Evolutionary conservation across 2,329 filamentous ascomycete genomes (phyloP), one percentile per base, ranked within the genome.

Genomic region (Aureobasidium sp.): DNA sequence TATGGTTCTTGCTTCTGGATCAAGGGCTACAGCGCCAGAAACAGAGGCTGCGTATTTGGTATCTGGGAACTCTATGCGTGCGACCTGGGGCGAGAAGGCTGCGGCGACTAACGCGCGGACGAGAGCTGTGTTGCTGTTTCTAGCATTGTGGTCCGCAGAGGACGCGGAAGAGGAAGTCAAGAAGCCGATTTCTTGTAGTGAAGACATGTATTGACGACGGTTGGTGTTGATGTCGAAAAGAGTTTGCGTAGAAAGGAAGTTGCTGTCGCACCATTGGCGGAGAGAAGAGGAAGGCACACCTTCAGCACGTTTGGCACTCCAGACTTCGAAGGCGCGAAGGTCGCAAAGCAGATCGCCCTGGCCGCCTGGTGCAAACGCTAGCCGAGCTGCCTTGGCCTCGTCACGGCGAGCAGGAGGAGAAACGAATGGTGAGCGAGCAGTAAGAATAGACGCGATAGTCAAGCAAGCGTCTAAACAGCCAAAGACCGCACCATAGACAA

Each of bases 401-500:
- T 96, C 91, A 21, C 94, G 84, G 71, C 87, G 92, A 30, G 94
- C 88, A 21, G 87, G 84, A 0, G 93, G 92, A 0, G 89, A 89
- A 3, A 96, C 75, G 71, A 99, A 99, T 0, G 94, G 93, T 64
- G 87, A 91, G 68, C 86, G 87, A 32, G 90, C 88, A 61, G 91
- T 97, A n/a, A 99, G 81, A 44, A 97, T 94, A 9, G 92, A 88
- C 2, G 94, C 90, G 64, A 97, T 92, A 3, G 89, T 91, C 61
- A 97, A 82, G 66, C 88, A 91, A 58, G 93, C 86, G 68, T 96
- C 91, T 7, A 97, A 81, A 70, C 93, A 97, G 37, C 90, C 90
- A 70, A 99, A 97, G 62, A 95, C 91, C 16, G 91, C 88, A 6
- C 94, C 94, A 70, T 95, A 96, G 3, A 99, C 90, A 82, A 99